Percentiles rank a stretch among this genome's conserved stretches.
Conservation (phyloP, 2,329 filamentous ascomycete genomes). For the Aspergillus candidus region DNA sequence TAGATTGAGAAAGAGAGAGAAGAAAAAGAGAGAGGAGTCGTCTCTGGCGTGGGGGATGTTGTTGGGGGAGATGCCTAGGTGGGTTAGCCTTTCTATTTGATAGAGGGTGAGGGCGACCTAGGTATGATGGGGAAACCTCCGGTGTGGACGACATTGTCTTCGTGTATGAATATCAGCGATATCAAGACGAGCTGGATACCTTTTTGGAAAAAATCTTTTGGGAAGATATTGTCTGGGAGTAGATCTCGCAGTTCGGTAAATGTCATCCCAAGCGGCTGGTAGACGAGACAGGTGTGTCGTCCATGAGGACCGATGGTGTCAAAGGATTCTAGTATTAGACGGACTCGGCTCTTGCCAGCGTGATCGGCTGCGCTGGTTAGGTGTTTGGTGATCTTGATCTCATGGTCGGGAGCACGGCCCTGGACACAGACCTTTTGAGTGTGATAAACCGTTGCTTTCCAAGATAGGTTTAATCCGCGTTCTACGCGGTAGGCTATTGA, state of each 20-base stretch:
- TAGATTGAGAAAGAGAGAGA: too few relatives aligned
- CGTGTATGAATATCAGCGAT: background rate
- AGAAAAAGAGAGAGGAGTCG: background rate
- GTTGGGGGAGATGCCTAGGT: background rate
- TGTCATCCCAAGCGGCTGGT: background rate
- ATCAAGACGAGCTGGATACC: background rate
- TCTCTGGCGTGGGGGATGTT: background rate
- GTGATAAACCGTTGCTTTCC: background rate
- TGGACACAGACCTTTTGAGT: background rate
- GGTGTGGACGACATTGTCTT: background rate
- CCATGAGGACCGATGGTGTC: background rate
- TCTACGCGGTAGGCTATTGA: too few relatives aligned
- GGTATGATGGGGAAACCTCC: background rate
- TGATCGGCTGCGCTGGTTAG: background rate
- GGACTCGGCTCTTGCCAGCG: background rate
- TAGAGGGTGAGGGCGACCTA: too few relatives aligned
- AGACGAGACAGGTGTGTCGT: background rate
- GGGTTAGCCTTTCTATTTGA: too few relatives aligned
- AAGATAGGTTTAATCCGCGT: too few relatives aligned
- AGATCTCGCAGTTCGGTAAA: background rate
- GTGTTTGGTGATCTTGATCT: background rate
- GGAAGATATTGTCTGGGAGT: background rate
- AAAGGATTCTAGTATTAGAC: too few relatives aligned
- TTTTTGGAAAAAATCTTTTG: background rate
- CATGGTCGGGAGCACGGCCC: background rate